These are phyloP conservation scores for Phytophthora sojae DNA, from an alignment of 352 stramenopile genomes.

Conservation along the genomic window DNA sequence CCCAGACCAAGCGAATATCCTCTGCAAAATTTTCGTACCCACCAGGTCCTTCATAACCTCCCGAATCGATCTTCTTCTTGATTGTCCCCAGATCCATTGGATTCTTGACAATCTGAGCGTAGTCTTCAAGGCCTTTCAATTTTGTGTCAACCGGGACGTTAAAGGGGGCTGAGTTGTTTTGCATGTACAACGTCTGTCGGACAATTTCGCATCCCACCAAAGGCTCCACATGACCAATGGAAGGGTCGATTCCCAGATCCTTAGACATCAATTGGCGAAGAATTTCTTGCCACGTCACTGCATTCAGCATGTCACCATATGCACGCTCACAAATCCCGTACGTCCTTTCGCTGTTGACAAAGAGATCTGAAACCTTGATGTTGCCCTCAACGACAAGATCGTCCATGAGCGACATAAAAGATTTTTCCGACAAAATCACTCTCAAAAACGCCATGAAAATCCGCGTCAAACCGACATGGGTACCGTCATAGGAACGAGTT, in stretches of 20 bases:
- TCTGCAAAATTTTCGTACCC: slow-evolving; percentile 73
- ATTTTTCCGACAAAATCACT: slow-evolving; percentile 82
- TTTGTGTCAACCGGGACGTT: slow-evolving; percentile 84
- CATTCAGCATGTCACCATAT: slow-evolving; percentile 77
- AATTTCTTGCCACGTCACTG: slow-evolving; percentile 88
- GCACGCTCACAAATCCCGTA: slow-evolving; percentile 80
- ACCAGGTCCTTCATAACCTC: slow-evolving; percentile 68
- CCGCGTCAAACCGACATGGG: slow-evolving; percentile 54
- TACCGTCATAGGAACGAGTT: slow-evolving; percentile 50
- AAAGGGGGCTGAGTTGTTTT: slow-evolving; percentile 83
- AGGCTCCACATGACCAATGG: slow-evolving; percentile 75
- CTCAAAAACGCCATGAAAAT: slow-evolving; percentile 81
- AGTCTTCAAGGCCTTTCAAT: slow-evolving; percentile 87
- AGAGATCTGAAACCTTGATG: slow-evolving; percentile 83
- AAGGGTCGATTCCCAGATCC: slow-evolving; percentile 76
- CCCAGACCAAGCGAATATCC: slow-evolving; percentile 88
- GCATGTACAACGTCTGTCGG: slow-evolving; percentile 83
- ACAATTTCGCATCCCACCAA: slow-evolving; percentile 85
- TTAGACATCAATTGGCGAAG: slow-evolving; percentile 86
- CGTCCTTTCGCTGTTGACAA: slow-evolving; percentile 70
- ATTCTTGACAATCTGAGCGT: slow-evolving; percentile 84
- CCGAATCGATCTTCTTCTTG: slow-evolving; percentile 74
- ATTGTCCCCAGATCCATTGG: slow-evolving; percentile 94
- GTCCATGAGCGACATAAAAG: slow-evolving; percentile 77
- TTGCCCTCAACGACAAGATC: slow-evolving; percentile 84